These are phyloP conservation scores for Auricularia heimuer DNA, from an alignment of 768 basidiomycete genomes.

Conservation along the genomic window DNA sequence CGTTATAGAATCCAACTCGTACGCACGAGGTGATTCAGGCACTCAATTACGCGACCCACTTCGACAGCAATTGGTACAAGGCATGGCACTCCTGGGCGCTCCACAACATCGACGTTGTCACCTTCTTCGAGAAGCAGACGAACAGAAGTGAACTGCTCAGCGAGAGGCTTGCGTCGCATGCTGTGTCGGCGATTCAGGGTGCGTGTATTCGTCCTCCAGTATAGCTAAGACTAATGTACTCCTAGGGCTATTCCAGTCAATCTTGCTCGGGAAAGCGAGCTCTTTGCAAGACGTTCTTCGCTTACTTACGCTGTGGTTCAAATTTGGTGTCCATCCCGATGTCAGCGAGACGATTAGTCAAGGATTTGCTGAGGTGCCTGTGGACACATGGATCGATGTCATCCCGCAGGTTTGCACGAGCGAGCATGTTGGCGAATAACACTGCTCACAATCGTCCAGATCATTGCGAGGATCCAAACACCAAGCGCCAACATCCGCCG, in stretches of 20 bases:
- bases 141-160: conserved; percentile 40
- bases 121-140: conserved; percentile 58
- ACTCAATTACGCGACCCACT: conserved; percentile 32
- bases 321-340: conserved; percentile 88
- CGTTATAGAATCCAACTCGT: conserved; percentile 24
- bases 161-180: conserved; percentile 61
- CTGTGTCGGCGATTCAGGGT: conserved; percentile 84
- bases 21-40: conserved; percentile 28
- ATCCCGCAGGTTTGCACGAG: conserved; percentile 28
- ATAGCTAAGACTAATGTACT: background rate
- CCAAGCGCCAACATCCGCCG: conserved; percentile 4
- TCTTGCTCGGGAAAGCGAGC: conserved; percentile 79
- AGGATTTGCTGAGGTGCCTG: conserved; percentile 20
- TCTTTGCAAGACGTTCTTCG: conserved; percentile 91
- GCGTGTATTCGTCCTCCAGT: background rate
- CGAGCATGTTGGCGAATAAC: background rate
- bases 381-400: conserved; percentile 42
- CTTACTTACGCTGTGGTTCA: conserved; percentile 91
- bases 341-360: conserved; percentile 41
- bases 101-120: conserved; percentile 39
- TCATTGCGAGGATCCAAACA: conserved; percentile 8
- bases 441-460: background rate
- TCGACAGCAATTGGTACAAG: conserved; percentile 39
- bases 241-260: conserved; percentile 84
- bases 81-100: conserved; percentile 43